A percentile compares a stretch with the other conserved stretches of the same genome.
Conservation (phyloP, 2,329 filamentous ascomycete species). For the Colletotrichum sp. region DNA sequence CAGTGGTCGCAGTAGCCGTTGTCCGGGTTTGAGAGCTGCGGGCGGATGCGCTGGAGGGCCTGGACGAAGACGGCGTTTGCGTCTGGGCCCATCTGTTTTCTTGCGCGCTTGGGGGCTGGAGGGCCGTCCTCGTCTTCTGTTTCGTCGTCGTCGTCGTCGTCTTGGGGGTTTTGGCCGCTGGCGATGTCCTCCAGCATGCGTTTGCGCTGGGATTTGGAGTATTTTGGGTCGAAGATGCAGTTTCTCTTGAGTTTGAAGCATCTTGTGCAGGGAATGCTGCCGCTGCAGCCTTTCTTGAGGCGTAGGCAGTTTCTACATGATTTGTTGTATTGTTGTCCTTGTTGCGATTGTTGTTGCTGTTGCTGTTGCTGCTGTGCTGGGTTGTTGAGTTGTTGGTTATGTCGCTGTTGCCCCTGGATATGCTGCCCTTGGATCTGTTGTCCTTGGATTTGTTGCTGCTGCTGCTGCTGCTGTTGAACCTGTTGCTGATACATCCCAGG, state of each 20-base stretch:
- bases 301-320: neutral
- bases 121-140: neutral
- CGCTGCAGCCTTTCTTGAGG: neutral
- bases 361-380: neutral
- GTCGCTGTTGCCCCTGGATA: neutral
- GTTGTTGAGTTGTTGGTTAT: neutral
- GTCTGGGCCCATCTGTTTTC: neutral
- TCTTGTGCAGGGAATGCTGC: neutral
- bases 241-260: neutral
- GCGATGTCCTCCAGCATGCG: neutral
- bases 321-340: neutral
- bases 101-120: neutral
- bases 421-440: neutral
- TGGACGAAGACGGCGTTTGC: neutral
- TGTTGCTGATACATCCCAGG: neutral
- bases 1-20: slow-evolving; percentile 11
- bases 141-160: neutral
- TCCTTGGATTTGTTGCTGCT: neutral
- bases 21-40: neutral
- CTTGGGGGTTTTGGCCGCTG: neutral
- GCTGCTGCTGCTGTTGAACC: neutral
- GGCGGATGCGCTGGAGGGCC: neutral
- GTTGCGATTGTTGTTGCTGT: neutral
- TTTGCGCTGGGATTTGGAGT: neutral
- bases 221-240: neutral